Conservation (phyloP, 495 filamentous ascomycete species). For the Cercophora newfieldiana region DNA sequence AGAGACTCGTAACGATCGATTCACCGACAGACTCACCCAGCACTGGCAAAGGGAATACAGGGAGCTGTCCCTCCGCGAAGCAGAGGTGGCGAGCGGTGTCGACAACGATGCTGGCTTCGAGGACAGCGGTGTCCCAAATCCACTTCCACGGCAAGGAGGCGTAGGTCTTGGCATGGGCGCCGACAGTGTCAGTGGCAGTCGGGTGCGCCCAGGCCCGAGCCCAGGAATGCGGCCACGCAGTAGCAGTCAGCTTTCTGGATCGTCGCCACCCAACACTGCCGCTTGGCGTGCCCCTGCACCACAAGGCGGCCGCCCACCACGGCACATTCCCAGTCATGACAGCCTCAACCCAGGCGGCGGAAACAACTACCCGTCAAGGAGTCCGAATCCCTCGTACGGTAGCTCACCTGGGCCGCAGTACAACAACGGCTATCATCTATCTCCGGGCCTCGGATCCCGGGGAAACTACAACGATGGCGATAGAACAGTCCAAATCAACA, state of each 20-base stretch:
- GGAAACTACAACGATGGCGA: not conserved
- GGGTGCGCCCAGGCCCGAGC: not conserved
- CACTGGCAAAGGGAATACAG: slow-evolving; percentile 2
- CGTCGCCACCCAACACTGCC: not conserved
- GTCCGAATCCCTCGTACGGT: not conserved
- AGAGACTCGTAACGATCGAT: not conserved
- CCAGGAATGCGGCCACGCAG: not conserved
- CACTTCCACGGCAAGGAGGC: not conserved
- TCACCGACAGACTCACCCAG: not conserved
- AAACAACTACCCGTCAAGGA: not conserved
- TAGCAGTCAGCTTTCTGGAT: not conserved
- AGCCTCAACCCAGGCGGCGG: not conserved
- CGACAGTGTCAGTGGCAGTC: not conserved
- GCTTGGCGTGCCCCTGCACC: not conserved
- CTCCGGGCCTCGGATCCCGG: not conserved
- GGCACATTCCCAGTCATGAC: not conserved
- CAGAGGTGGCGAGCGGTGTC: not conserved
- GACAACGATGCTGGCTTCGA: not conserved
- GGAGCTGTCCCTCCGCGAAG: not conserved
- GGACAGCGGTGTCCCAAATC: not conserved
- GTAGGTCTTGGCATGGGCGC: not conserved
- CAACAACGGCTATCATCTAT: not conserved
- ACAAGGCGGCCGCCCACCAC: not conserved
- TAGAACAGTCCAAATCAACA: not conserved
- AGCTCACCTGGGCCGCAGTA: not conserved